Evolutionary conservation across 257 asterid genomes (phyloP).

Genomic region (Salvia splendens): DNA sequence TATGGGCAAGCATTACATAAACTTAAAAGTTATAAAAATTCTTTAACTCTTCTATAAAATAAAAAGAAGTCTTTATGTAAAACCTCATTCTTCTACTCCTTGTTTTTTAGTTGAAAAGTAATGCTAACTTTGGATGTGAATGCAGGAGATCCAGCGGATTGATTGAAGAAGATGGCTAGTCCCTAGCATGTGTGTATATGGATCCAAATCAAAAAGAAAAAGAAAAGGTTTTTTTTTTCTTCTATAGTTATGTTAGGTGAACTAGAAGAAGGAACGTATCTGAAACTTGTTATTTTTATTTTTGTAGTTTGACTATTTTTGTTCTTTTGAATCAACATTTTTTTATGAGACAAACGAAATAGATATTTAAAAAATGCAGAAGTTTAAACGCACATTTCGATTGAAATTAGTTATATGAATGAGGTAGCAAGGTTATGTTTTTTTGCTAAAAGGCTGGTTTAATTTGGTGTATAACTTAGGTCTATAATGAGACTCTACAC

Average conservation of each 20-base stretch:
- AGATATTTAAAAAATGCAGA: constrained; percentile 3
- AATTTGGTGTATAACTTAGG: too few relatives aligned
- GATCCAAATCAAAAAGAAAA: constrained; percentile 12
- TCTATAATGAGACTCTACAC: too few relatives aligned
- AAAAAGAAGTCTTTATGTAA: background rate
- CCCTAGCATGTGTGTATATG: constrained; percentile 4
- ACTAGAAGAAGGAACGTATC: constrained; percentile 22
- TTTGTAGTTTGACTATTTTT: constrained; percentile 36
- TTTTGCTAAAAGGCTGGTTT: too few relatives aligned
- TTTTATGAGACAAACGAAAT: background rate
- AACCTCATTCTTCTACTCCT: background rate
- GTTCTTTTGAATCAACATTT: constrained; percentile 20
- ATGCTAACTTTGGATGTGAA: background rate
- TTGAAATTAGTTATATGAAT: background rate
- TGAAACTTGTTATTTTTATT: constrained; percentile 30
- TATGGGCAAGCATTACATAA: too few relatives aligned
- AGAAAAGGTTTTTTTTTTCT: background rate
- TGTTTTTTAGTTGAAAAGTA: background rate
- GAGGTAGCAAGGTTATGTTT: too few relatives aligned
- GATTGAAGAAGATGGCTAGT: constrained; percentile 18
- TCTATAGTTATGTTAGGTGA: constrained; percentile 28
- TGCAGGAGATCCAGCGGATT: constrained; percentile 26
- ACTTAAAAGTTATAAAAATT: too few relatives aligned
- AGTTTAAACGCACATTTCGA: constrained; percentile 1
- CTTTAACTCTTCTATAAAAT: too few relatives aligned